Base-by-base conservation (phyloP, 371 early-diverging fungal species). In the Dichotomocladium elegans region DNA sequence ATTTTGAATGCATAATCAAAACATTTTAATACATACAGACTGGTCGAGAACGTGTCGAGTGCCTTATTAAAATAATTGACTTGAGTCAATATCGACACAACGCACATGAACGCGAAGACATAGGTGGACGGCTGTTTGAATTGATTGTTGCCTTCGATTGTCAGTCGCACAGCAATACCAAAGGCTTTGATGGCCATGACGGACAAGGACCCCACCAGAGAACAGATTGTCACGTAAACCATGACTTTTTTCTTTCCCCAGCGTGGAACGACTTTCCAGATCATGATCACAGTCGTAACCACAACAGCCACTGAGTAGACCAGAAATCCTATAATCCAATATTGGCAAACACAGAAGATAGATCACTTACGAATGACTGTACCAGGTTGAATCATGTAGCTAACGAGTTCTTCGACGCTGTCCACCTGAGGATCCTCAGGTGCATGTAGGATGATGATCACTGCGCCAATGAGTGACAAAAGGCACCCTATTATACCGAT, bases 61-160 rank as follows among this genome's bases (percentile, higher is more conserved):
- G 95, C 94, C 72, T 95, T 95, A 81, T 95, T 95, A 57, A 95
- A 94, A 67, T 95, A 95, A 67, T 93, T 94, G 77, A 94, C 89
- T 74, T 95, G 94, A 27, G 84, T 83, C 10, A 92, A 60, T 37
- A 93, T 90, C 63, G 87, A 92, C 1, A 80, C 68, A 10, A 67
- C 74, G 22, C 91, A 90, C 41, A 86, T 78, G 22, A 88, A 57
- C 11, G 83, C 83, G 67, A 95, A 93, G n/a, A 92, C 68, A 53
- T 90, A 95, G 10, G 94, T 95, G 15, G 90, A 90, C 8, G 88
- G 79, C 47, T 91, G 83, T 21, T 77, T 76, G 42, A 94, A 80
- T 73, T 92, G 93, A 70, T 94, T 95, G 60, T 85, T 70, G 47
- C 94, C 94, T 21, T 81, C 81, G 67, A 92, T 85, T 0, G 95